Percentiles rank a stretch among this genome's conserved stretches.
phyloP scores from a whole-genome alignment of 306 rosid species.

The Senna tora region DNA sequence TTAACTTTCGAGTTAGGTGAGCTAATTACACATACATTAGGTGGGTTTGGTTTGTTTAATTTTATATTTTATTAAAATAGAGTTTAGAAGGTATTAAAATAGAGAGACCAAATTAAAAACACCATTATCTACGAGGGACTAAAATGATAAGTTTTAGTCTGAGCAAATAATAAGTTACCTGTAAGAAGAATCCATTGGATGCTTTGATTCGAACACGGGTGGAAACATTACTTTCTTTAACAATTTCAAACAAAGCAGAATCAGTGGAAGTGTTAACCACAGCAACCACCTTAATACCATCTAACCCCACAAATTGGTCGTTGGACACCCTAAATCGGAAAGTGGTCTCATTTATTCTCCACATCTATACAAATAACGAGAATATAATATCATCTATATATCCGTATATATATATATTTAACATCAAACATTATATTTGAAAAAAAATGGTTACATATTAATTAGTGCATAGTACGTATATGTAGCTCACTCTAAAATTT shows the following conservation, averaged over 20 bases:
- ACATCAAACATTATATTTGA: neutral
- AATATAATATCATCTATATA: no score
- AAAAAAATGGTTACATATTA: neutral
- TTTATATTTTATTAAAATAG: no score
- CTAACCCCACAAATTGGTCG: slow-evolving; percentile 68
- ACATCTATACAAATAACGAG: slow-evolving; percentile 46
- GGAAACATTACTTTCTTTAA: slow-evolving; percentile 45
- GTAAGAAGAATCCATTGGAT: slow-evolving; percentile 65
- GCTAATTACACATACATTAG: no score
- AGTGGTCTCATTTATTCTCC: slow-evolving; percentile 64
- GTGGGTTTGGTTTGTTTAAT: no score
- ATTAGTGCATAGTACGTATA: neutral
- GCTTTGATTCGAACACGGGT: slow-evolving; percentile 64
- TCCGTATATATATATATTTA: no score
- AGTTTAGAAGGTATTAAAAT: no score
- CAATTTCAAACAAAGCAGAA: slow-evolving; percentile 48
- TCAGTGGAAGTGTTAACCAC: slow-evolving; percentile 39
- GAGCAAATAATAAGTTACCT: no score
- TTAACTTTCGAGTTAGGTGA: no score
- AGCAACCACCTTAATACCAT: slow-evolving; percentile 54
- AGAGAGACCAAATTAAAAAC: no score
- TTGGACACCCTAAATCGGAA: slow-evolving; percentile 63
- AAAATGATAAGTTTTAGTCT: no score
- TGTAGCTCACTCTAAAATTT: slow-evolving; percentile 53
- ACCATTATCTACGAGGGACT: no score